A percentile compares a stretch with the other conserved stretches of the same genome.
Conservation (phyloP, 805 yeast genomes). For the Teunomyces tritomae region DNA sequence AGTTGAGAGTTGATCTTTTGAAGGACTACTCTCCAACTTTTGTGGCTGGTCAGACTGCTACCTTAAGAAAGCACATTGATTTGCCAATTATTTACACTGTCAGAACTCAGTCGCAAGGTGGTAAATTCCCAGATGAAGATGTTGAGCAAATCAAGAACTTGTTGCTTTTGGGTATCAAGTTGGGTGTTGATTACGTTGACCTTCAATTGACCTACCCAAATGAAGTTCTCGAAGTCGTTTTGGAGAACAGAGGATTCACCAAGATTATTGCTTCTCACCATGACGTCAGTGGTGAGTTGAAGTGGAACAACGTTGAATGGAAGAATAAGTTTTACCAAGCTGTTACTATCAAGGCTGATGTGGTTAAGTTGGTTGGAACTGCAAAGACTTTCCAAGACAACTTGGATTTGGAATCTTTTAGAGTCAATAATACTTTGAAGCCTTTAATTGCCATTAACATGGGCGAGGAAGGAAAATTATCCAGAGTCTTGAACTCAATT, state of each 20-base stretch:
- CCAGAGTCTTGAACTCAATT: slow-evolving; percentile 70
- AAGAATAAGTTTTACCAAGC: slow-evolving; percentile 69
- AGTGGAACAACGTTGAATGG: slow-evolving; percentile 76
- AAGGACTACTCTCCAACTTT: slow-evolving; percentile 47
- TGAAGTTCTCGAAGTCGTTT: slow-evolving; percentile 49
- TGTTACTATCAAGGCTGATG: slow-evolving; percentile 59
- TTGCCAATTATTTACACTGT: slow-evolving; percentile 82
- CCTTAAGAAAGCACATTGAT: slow-evolving; percentile 58
- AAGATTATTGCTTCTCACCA: slow-evolving; percentile 82
- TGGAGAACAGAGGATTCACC: slow-evolving; percentile 56
- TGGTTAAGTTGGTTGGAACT: slow-evolving; percentile 79
- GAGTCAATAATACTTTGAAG: slow-evolving; percentile 47
- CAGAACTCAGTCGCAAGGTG: slow-evolving; percentile 80
- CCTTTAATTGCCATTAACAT: slow-evolving; percentile 85
- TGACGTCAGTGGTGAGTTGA: slow-evolving; percentile 59
- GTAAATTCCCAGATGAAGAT: slow-evolving; percentile 66
- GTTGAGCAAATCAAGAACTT: slow-evolving; percentile 47
- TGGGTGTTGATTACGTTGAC: slow-evolving; percentile 81
- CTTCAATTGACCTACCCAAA: slow-evolving; percentile 71
- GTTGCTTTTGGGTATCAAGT: slow-evolving; percentile 60
- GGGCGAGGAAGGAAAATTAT: slow-evolving; percentile 72
- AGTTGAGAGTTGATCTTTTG: slow-evolving; percentile 75
- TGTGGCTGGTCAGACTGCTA: slow-evolving; percentile 72
- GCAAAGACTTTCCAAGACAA: slow-evolving; percentile 70
- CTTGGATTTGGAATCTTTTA: slow-evolving; percentile 66